These are phyloP conservation scores for Nigrograna mackinnonii DNA, from an alignment of 2,329 filamentous ascomycete species.

Conservation along the genomic window DNA sequence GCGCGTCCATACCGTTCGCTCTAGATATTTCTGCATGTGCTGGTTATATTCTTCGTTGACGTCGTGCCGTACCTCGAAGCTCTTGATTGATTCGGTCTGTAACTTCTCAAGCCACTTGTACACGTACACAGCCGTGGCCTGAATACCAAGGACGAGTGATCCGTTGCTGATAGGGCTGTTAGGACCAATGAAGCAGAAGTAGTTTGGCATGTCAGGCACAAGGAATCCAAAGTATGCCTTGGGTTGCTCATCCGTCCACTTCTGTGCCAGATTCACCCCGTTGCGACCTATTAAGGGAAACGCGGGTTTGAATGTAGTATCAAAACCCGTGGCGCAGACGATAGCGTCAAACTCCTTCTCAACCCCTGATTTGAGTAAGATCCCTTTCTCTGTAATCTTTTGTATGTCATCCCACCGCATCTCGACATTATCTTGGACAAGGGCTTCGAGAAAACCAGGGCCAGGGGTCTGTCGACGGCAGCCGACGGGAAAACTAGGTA, in stretches of 20 bases:
- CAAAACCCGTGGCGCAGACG: background rate
- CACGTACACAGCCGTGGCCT: background rate
- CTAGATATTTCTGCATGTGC: background rate
- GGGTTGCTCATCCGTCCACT: background rate
- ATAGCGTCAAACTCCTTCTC: constrained; percentile 27
- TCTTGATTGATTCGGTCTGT: background rate
- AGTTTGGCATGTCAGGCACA: background rate
- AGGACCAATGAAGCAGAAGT: background rate
- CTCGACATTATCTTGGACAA: background rate
- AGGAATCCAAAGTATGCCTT: background rate
- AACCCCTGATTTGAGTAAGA: constrained; percentile 25
- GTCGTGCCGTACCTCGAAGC: background rate
- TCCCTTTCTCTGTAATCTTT: background rate
- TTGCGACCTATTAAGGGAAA: background rate
- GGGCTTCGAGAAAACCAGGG: background rate
- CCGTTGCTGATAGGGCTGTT: background rate
- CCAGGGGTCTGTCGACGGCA: background rate
- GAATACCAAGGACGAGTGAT: background rate
- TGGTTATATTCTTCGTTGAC: constrained; percentile 1
- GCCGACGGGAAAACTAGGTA: background rate
- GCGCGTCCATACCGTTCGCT: background rate
- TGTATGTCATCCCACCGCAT: background rate
- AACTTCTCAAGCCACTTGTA: constrained; percentile 1
- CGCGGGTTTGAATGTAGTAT: background rate
- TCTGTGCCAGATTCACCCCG: background rate